Evolutionary conservation across 495 filamentous ascomycete species (phyloP), one percentile per base, ranked within the genome.

Genomic region (Astrocystis sublimbata): DNA sequence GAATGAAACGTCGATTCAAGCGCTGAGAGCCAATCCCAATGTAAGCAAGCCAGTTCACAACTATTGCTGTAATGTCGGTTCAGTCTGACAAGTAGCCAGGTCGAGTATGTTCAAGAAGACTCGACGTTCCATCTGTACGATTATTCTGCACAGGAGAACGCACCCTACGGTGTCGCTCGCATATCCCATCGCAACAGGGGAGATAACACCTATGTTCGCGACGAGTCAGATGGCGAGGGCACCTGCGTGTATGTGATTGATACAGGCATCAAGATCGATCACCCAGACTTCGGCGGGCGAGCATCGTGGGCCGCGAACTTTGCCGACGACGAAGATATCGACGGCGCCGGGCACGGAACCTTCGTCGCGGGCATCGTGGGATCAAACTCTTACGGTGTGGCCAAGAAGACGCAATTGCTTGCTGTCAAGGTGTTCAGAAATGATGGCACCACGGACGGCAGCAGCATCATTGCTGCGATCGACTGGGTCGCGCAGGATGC

Each of bases 341-440:
- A 79, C 62, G 70, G 64, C 51, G 69, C 69, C 36, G 70, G 70
- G 58, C 70, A 74, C 65, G 85, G 85, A 60, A 89, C 86, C 9
- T 85, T 86, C 72, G 78, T 83, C 24, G 78, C 84, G 28, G 85
- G 84, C 35, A 89, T 84, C 51, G 79, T 87, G 41, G 85, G 76
- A 38, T 79, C 81, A 13, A 67, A 50, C 31, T 81, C 79, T 19
- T 86, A 83, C 62, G 86, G 85, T 61, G 76, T 88, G 46, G 79
- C 85, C 58, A 89, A 88, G 76, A 78, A 79, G 61, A 85, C 83
- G 15, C 74, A 65, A 50, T 68, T 89, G 26, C 76, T 85, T 58
- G 83, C 83, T 53, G 84, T 89, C 68, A 88, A 89, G 73, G 85
- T 89, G 42, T 79, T 89, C 66, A 71, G 78, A 61, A 68, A 67